Percentiles rank a stretch among this genome's conserved stretches.
Evolutionary conservation across 2,329 filamentous ascomycete species (phyloP).

Genomic region (Dothideomycetes sp.): DNA sequence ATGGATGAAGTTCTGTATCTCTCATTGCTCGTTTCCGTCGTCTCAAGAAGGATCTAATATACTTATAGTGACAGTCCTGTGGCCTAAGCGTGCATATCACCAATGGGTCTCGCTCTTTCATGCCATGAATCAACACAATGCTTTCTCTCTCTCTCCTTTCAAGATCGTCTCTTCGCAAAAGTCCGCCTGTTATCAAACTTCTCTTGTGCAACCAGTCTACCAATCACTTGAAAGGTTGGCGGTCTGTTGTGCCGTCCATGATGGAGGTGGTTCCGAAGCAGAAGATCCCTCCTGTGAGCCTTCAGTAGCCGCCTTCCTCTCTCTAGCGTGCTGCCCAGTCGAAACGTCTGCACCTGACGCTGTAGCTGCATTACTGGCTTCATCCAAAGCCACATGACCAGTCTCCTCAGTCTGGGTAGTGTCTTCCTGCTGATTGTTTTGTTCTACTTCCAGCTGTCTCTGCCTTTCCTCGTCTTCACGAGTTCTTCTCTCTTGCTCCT

Average conservation of each 20-base stretch:
- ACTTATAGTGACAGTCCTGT: too few species aligned
- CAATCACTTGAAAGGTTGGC: conserved; percentile 3
- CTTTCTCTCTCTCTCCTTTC: too few species aligned
- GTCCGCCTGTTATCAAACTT: too few species aligned
- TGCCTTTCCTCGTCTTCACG: conserved; percentile 11
- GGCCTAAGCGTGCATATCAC: too few species aligned
- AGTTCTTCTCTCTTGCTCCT: conserved; percentile 12
- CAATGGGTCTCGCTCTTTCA: too few species aligned
- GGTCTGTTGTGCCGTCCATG: conserved; percentile 1
- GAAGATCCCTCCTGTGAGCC: not conserved
- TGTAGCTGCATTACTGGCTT: not conserved
- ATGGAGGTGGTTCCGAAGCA: not conserved
- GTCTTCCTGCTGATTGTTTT: not conserved
- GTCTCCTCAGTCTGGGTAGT: not conserved
- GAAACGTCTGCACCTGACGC: conserved; percentile 1
- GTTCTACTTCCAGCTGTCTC: not conserved
- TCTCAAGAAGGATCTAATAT: too few species aligned
- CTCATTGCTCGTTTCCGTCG: too few species aligned
- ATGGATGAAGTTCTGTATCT: too few species aligned
- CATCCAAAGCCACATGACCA: not conserved
- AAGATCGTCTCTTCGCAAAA: too few species aligned
- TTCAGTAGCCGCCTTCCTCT: conserved; percentile 1
- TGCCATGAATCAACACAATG: too few species aligned
- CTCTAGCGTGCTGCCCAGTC: not conserved
- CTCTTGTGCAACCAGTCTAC: too few species aligned